Evolutionary conservation across 1,139 yeast genomes (phyloP), one percentile per base, ranked within the genome.

Genomic region (Candida freyschussii): DNA sequence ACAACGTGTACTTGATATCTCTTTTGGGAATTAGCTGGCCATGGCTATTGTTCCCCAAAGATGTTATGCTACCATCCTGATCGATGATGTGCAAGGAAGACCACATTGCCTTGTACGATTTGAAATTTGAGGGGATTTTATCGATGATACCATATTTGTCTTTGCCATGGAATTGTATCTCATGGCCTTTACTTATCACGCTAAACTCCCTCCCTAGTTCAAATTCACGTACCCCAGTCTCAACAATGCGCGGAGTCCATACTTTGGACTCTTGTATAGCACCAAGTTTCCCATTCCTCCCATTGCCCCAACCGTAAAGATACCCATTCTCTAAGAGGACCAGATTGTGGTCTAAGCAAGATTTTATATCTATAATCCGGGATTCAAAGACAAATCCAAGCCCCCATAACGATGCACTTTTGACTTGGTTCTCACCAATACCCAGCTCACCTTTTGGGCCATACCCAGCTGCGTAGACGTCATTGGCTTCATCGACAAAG

Each of bases 371-470:
- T 2, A 62, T 52, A 11, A 45, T 25, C 22, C 34, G 44, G 17
- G 43, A 47, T 1, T 29, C 21, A 4, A 30, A 34, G 3, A 31
- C 24, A 6, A 53, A 34, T 7, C 45, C 37, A 0, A 58, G 34
- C 26, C 39, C 47, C 2, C 37, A 39, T 14, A 61, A 47, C 1
- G 22, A 17, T 2, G 24, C 13, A 12, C 33, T 21, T 7, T 33
- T 25, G 1, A 18, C 30, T 2, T 28, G 29, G 3, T 36, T 43
- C 8, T 44, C 40, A 0, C 82, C 87, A 4, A 69, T 47, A 0
- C 95, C 96, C 22, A 86, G 59, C 49, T 86, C 95, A 0, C 95
- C 95, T 41, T 78, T 77, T 1, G 59, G 55, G 0, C 95, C 95
- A 10, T 40, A 30, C 0, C 95, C 95, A 44, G 76, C 62, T 0